A percentile compares a stretch with the other conserved stretches of the same genome.
Evolutionary conservation across 129 eudicot genomes (phyloP).

Genomic region (Chrysanthemum lavandulifolium): DNA sequence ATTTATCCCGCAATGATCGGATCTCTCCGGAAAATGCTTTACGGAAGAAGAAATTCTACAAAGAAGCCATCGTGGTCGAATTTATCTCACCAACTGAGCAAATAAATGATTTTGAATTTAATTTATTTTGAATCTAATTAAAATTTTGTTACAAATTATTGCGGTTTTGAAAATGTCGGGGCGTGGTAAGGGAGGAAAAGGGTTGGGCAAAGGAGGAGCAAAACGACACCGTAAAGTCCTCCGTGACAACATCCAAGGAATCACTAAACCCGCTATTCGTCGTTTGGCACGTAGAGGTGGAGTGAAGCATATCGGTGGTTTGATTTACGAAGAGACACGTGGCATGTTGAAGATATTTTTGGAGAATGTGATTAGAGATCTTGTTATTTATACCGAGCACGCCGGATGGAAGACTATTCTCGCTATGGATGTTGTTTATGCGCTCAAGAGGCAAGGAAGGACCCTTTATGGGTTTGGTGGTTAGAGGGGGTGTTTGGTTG

Average conservation of each 20-base stretch:
- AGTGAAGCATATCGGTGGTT: slow-evolving; percentile 33
- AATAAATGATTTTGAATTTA: no score
- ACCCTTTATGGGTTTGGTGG: slow-evolving; percentile 35
- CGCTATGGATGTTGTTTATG: slow-evolving; percentile 42
- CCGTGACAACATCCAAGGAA: slow-evolving; percentile 41
- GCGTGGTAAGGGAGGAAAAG: slow-evolving; percentile 54
- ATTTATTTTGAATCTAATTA: no score
- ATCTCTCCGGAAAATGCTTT: slow-evolving; percentile 57
- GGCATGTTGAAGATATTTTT: slow-evolving; percentile 36
- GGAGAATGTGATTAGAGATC: slow-evolving; percentile 36
- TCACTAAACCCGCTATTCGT: slow-evolving; percentile 35
- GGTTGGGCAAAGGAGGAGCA: slow-evolving; percentile 56
- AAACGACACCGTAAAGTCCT: slow-evolving; percentile 50
- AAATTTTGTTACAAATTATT: neutral
- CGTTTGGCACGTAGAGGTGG: slow-evolving; percentile 36
- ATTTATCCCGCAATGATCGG: slow-evolving; percentile 30
- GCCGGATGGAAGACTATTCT: slow-evolving; percentile 33
- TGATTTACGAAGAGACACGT: slow-evolving; percentile 36
- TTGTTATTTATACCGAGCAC: slow-evolving; percentile 28
- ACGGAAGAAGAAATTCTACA: slow-evolving; percentile 66
- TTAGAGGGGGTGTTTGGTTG: slow-evolving; percentile 20
- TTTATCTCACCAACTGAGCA: slow-evolving; percentile 41
- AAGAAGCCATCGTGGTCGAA: slow-evolving; percentile 80
- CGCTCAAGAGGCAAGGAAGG: slow-evolving; percentile 35
- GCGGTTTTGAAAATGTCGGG: slow-evolving; percentile 33